These are phyloP conservation scores for Euphorbia celastroides DNA, from an alignment of 441 rosid species.

Conservation along the genomic window DNA sequence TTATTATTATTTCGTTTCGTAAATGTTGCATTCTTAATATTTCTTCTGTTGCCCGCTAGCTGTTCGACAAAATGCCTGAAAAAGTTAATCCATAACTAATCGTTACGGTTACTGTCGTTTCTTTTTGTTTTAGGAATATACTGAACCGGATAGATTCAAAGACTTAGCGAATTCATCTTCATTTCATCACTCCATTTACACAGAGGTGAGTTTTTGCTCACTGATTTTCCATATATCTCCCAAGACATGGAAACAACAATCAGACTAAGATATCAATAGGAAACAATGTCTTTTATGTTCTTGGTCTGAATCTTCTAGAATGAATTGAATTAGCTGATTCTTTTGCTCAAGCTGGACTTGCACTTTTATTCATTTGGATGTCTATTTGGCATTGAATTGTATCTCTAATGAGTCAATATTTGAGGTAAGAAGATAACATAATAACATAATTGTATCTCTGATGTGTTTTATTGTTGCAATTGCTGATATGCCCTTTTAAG, in stretches of 20 bases:
- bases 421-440: too few relatives aligned
- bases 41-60: background rate
- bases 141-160: conserved; percentile 32
- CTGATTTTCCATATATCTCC: background rate
- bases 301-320: too few relatives aligned
- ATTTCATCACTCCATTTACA: conserved; percentile 44
- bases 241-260: background rate
- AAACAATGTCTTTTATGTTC: background rate
- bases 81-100: background rate
- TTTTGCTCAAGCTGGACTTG: too few relatives aligned
- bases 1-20: background rate
- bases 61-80: conserved; percentile 18
- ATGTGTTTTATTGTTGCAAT: background rate
- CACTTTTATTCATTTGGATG: too few relatives aligned
- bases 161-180: conserved; percentile 46
- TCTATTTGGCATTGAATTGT: background rate
- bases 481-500: background rate
- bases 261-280: background rate
- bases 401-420: background rate
- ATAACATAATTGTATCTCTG: background rate
- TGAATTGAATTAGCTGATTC: too few relatives aligned
- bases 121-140: conserved; percentile 29
- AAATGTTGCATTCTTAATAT: background rate
- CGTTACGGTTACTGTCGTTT: background rate
- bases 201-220: conserved; percentile 39